Base-by-base conservation (phyloP, 257 asterid species). In the Nicotiana benthamiana region DNA sequence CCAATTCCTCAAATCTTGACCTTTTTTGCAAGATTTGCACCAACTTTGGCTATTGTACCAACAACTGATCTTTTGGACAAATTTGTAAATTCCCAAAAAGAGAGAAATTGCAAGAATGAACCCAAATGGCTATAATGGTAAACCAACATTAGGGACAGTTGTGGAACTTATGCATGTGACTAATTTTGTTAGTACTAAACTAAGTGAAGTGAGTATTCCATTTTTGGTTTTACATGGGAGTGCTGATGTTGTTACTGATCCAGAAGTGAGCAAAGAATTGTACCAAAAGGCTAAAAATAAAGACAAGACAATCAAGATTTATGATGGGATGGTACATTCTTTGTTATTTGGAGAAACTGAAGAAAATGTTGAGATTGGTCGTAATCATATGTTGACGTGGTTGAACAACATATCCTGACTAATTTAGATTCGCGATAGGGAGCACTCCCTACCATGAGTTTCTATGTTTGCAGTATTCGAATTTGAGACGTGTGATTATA, bases 301-400 rank as follows among this genome's bases (percentile, higher is more conserved):
- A 82, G 98, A 94, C 51, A 94, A 93, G 89, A 92, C 85, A 32
- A 82, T 94, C 75, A 88, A 83, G 91, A 93, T 94, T 20, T 94
- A 89, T 75, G 97, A 93, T 4, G 97, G 96, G 56, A 94, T 93
- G 97, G 85, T 93, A 91, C 98, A 94, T 81, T 90, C 96, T 9
- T 82, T 94, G 89, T 54, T 90, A 89, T 90, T 90, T 20, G 97
- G 98, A 57, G 98, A 94, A 67, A 90, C 96, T 10, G 97, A 94
- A 83, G 95, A 92, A 8, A 94, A 94, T 88, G 83, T 94, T 64
- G 95, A 80, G 60, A 66, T 82, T 85, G 97, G 93, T 66, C 89
- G 94, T 27, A 75, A 63, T 7, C 93, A 94, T 89, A 84, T 94
- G 4, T 82, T 92, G 83, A 80, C 77, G 67, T 94, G 97, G 97